Evolutionary conservation across 1,284 basidiomycete genomes (phyloP).

Genomic region (Naganishia sp.): DNA sequence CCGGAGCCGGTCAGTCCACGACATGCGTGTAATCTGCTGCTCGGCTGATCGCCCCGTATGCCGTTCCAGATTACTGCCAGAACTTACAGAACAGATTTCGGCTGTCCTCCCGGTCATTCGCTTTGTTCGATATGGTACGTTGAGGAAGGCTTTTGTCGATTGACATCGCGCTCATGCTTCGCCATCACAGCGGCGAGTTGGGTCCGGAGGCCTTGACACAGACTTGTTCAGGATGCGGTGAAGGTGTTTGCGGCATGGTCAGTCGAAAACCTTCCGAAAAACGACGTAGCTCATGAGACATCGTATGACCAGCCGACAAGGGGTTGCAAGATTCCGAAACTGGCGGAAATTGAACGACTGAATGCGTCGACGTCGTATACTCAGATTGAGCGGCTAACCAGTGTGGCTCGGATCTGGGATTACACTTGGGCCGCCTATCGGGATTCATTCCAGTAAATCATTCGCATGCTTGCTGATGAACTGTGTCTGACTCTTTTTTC

Average conservation of each 20-base stretch:
- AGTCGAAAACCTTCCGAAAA: not conserved
- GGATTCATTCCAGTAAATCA: conserved; percentile 25
- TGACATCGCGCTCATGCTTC: not conserved
- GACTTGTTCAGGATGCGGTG: conserved; percentile 30
- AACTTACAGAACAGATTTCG: conserved; percentile 16
- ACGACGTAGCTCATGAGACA: not conserved
- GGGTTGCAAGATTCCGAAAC: conserved; percentile 30
- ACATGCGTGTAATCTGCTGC: not conserved
- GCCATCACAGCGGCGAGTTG: conserved; percentile 18
- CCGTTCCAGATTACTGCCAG: not conserved
- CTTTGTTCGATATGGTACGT: conserved; percentile 28
- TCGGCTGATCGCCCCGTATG: not conserved
- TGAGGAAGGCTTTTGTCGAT: not conserved
- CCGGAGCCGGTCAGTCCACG: conserved; percentile 23
- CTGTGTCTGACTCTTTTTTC: not conserved
- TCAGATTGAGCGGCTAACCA: conserved; percentile 14
- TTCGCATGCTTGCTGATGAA: not conserved
- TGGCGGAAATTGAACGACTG: conserved; percentile 14
- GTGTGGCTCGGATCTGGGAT: conserved; percentile 11
- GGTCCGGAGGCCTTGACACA: conserved; percentile 27
- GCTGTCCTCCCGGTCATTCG: conserved; percentile 25
- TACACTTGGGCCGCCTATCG: conserved; percentile 22
- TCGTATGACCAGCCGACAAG: conserved; percentile 1
- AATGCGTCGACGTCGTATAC: conserved; percentile 13
- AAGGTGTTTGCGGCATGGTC: conserved; percentile 29